Evolutionary conservation across 345 rosid genomes (phyloP), one percentile per base, ranked within the genome.

Genomic region (Eucalyptus erythrocorys): DNA sequence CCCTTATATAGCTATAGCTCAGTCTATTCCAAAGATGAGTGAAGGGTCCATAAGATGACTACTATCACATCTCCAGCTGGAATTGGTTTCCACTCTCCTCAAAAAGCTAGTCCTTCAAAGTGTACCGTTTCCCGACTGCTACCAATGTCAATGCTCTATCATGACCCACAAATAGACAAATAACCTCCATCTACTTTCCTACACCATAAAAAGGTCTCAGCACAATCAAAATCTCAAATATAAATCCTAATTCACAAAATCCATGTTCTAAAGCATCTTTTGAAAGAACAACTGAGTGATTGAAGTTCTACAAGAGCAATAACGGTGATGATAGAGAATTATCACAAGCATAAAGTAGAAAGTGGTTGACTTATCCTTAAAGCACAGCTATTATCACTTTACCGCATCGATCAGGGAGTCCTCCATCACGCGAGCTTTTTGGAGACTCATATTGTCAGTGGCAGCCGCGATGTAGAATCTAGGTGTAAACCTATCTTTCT

Each of bases 391-490:
- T 34, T 17, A 71, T 22, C 81, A 19, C 81, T 71, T 64, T 91
- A 95, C 99, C 93, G 86, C 68, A 13, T 93, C 90, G 59, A 79
- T 87, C 79, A 93, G 48, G 34, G 96, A 94, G 88, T 92, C 93
- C 93, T 98, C 99, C 89, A 96, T 93, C 14, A 87, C 86, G n/a
- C 94, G 96, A 92, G 98, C 99, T 91, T 97, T 98, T 85, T 97
- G 98, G 17, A 98, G 95, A 88, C 99, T 98, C 97, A 96, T 97
- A 89, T 94, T 95, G 93, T 98, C 99, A 13, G 99, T 98, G 57
- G 96, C 95, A 30, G 99, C 99, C n/a, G 99, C 98, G 55, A 98
- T 91, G 90, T 97, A 97, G 92, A 90, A 96, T 90, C 99, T 91
- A 4, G 99, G 99, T 9, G 92, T 71, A 91, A 93, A 95, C 88